A percentile compares a stretch with the other conserved stretches of the same genome.
These are phyloP conservation scores for Fusarium pininemorale DNA, from an alignment of 2,329 filamentous ascomycete genomes.

Conservation along the genomic window DNA sequence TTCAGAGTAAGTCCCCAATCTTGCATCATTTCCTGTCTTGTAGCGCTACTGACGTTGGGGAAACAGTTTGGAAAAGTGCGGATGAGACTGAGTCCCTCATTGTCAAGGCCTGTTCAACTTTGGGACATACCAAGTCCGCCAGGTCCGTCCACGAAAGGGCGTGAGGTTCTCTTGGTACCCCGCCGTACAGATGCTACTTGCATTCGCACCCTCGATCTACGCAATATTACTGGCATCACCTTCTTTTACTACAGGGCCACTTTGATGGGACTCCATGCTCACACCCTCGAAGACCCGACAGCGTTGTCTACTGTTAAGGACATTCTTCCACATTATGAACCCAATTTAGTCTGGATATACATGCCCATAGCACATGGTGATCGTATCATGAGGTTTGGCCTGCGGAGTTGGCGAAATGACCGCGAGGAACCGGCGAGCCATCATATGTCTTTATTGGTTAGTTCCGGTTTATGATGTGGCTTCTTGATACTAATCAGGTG, in stretches of 20 bases:
- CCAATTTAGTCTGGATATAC: not conserved
- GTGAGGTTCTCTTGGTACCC: not conserved
- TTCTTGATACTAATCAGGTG: not conserved
- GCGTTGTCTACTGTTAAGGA: not conserved
- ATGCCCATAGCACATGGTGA: not conserved
- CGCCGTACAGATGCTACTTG: not conserved
- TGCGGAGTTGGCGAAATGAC: not conserved
- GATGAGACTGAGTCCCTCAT: not conserved
- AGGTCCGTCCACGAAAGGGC: not conserved
- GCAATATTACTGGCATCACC: not conserved
- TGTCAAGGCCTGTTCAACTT: not conserved
- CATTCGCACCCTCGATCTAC: not conserved
- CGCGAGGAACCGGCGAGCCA: not conserved
- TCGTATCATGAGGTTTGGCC: not conserved
- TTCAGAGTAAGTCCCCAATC: not conserved
- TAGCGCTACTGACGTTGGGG: not conserved
- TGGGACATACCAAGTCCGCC: not conserved
- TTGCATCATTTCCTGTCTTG: not conserved
- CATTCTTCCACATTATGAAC: not conserved
- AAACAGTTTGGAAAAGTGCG: not conserved
- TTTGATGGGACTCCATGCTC: not conserved
- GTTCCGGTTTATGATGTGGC: not conserved
- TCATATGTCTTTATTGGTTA: not conserved
- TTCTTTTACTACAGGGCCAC: not conserved
- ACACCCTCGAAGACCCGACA: not conserved